Conservation (phyloP, 345 rosid species). For the Gossypioides kirkii region DNA sequence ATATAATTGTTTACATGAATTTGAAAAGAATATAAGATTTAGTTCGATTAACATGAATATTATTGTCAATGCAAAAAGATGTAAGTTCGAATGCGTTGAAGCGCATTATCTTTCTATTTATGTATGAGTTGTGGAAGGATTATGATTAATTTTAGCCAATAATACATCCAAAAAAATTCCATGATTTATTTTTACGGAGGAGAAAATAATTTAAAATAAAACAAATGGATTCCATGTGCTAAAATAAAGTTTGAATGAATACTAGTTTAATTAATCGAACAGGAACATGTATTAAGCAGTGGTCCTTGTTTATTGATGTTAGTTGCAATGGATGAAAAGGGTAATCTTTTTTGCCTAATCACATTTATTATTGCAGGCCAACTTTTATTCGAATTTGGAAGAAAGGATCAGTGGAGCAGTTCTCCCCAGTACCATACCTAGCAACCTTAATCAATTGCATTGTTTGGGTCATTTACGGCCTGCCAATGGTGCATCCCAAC, state of each 20-base stretch:
- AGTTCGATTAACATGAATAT: no score
- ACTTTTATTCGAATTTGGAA: constrained; percentile 67
- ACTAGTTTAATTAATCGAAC: neutral
- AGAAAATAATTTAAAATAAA: neutral
- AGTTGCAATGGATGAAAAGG: neutral
- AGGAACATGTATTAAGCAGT: neutral
- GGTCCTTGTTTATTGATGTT: neutral
- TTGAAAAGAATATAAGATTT: no score
- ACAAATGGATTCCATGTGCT: neutral
- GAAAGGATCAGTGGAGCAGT: constrained; percentile 70
- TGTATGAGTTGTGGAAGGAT: no score
- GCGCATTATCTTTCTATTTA: no score
- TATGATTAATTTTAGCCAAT: no score
- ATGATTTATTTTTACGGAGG: no score
- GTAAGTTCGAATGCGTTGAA: no score
- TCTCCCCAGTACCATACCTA: constrained; percentile 67
- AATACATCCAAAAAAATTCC: no score
- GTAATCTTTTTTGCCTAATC: neutral
- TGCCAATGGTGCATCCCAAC: constrained; percentile 67
- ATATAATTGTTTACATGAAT: no score
- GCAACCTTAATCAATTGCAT: constrained; percentile 74
- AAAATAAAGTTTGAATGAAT: neutral
- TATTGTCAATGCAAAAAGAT: no score
- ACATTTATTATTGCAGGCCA: constrained; percentile 49
- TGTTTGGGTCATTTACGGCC: constrained; percentile 78